These are phyloP conservation scores for Coniochaeta sp. DNA, from an alignment of 2,329 filamentous ascomycete species.

Conservation along the genomic window DNA sequence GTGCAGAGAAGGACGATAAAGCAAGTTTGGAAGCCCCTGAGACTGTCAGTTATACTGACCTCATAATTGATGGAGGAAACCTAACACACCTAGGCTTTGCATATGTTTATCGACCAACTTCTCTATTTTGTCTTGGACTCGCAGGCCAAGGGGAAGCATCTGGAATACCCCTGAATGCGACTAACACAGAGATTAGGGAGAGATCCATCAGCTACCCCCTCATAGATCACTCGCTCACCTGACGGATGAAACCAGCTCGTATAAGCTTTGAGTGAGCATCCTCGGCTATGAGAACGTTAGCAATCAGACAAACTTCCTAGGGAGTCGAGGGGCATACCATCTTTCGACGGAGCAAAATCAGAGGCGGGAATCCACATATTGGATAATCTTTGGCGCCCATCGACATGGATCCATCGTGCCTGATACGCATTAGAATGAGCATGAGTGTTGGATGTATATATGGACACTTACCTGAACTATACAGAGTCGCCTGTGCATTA, in stretches of 20 bases:
- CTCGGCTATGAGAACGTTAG: slow-evolving; percentile 19
- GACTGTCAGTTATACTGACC: too few relatives aligned
- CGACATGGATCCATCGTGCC: background rate
- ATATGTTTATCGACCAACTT: slow-evolving; percentile 83
- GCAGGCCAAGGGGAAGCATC: slow-evolving; percentile 75
- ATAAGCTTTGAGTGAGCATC: slow-evolving; percentile 62
- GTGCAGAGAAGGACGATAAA: slow-evolving; percentile 78
- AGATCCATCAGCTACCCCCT: background rate
- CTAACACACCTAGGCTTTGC: slow-evolving; percentile 56
- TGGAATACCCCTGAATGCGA: slow-evolving; percentile 90
- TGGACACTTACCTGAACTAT: background rate
- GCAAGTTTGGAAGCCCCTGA: slow-evolving; percentile 72
- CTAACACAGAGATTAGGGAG: slow-evolving; percentile 31
- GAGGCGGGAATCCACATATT: slow-evolving; percentile 75
- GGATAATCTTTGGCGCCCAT: slow-evolving; percentile 47
- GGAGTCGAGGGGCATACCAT: slow-evolving; percentile 28
- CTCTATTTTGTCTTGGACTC: slow-evolving; percentile 86
- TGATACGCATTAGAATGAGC: background rate
- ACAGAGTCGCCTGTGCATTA: background rate
- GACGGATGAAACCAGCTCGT: slow-evolving; percentile 65
- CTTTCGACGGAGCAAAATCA: slow-evolving; percentile 51
- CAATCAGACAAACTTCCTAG: background rate
- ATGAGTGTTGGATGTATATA: background rate
- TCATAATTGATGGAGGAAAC: background rate
- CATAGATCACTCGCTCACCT: slow-evolving; percentile 37